These are phyloP conservation scores for Vitis amurensis DNA, from an alignment of 164 flowering plant species.

Conservation along the genomic window DNA sequence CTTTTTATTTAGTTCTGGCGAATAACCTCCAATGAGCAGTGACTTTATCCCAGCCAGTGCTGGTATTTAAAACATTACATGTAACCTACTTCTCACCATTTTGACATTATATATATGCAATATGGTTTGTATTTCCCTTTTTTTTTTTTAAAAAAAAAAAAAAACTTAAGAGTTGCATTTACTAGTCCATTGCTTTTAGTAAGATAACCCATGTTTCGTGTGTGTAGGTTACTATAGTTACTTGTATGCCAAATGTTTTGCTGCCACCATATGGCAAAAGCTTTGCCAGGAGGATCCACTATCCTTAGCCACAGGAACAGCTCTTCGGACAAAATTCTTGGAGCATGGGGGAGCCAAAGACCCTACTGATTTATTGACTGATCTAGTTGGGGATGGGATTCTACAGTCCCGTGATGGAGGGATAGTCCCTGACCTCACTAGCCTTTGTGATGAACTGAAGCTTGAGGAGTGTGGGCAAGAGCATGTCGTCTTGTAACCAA, in stretches of 20 bases:
- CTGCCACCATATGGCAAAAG: conserved; percentile 85
- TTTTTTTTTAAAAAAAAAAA: no score
- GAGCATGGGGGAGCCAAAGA: conserved; percentile 95
- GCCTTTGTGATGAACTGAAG: conserved; percentile 65
- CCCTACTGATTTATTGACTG: conserved; percentile 60
- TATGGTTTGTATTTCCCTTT: no score
- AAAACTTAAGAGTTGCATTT: neutral
- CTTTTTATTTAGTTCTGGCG: no score
- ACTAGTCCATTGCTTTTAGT: no score
- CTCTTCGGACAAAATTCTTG: conserved; percentile 66
- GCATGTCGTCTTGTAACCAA: neutral
- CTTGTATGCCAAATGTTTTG: conserved; percentile 89
- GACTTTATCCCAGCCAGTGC: no score
- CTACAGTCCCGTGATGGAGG: conserved; percentile 51
- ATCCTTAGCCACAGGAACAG: conserved; percentile 66
- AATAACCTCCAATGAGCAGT: no score
- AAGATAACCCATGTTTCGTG: conserved; percentile 1
- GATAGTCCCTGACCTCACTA: conserved; percentile 58
- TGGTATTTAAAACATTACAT: no score
- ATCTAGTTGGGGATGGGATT: conserved; percentile 64
- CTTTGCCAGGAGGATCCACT: conserved; percentile 82
- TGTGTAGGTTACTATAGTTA: conserved; percentile 88
- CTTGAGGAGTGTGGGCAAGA: conserved; percentile 11
- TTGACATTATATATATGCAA: no score
- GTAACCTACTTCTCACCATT: no score